These are phyloP conservation scores for Capsella rubella DNA, from an alignment of 441 rosid genomes.

Conservation along the genomic window DNA sequence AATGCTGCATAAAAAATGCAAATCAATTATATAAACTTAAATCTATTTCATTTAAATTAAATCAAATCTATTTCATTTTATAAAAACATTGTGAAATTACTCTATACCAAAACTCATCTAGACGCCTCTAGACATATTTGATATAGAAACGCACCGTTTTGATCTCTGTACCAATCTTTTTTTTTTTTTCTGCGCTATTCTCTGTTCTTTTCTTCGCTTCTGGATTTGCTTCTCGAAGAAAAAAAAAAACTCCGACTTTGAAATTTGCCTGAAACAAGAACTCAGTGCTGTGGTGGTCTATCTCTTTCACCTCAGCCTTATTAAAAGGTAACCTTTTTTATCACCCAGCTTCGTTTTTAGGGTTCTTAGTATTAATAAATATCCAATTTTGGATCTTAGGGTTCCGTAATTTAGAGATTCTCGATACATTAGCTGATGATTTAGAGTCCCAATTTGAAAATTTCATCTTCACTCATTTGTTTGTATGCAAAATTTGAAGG, in stretches of 20 bases:
- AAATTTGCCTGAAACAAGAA: not conserved
- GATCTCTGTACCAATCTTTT: too few relatives aligned
- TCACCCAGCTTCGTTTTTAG: not conserved
- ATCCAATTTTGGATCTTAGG: slow-evolving; percentile 7
- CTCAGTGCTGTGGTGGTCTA: slow-evolving; percentile 1
- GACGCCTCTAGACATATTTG: too few relatives aligned
- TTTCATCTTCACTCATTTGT: not conserved
- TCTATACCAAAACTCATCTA: too few relatives aligned
- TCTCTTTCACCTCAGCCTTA: not conserved
- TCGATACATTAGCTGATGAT: not conserved
- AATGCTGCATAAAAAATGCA: too few relatives aligned
- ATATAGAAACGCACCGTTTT: too few relatives aligned
- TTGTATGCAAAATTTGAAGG: slow-evolving; percentile 7
- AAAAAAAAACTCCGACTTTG: not conserved
- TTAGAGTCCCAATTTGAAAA: not conserved
- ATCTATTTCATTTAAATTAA: too few relatives aligned
- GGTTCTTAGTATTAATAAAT: not conserved
- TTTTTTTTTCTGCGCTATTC: not conserved
- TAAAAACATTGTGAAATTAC: too few relatives aligned
- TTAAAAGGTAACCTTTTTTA: slow-evolving; percentile 18
- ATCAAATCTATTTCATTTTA: too few relatives aligned
- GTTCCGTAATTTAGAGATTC: slow-evolving; percentile 2
- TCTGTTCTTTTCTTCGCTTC: not conserved
- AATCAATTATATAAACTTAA: too few relatives aligned
- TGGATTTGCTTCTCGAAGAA: not conserved